These are phyloP conservation scores for Citropsis articulata DNA, from an alignment of 345 rosid species.

Conservation along the genomic window DNA sequence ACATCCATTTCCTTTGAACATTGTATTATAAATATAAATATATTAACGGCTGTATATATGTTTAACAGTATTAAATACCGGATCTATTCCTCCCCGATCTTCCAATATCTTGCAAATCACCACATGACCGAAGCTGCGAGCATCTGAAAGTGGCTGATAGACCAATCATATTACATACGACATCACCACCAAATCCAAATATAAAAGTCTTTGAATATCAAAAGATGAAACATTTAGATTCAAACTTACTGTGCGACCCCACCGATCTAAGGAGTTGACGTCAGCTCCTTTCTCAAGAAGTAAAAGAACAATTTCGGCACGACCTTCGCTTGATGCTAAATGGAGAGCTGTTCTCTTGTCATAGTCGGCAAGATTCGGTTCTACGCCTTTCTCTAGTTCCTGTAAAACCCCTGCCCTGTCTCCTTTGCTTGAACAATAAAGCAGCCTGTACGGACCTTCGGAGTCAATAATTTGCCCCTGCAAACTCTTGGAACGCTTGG, in stretches of 20 bases:
- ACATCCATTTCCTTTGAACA: background rate
- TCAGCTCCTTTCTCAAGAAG: constrained; percentile 61
- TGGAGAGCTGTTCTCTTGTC: constrained; percentile 70
- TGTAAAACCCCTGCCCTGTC: constrained; percentile 49
- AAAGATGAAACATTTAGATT: background rate
- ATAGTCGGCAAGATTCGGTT: constrained; percentile 50
- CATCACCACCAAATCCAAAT: background rate
- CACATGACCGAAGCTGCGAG: constrained; percentile 43
- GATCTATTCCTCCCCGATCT: constrained; percentile 54
- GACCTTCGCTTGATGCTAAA: constrained; percentile 62
- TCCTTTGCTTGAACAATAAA: constrained; percentile 49
- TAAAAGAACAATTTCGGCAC: constrained; percentile 44
- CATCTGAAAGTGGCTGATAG: constrained; percentile 62
- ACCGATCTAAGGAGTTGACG: constrained; percentile 56
- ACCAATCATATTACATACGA: constrained; percentile 2
- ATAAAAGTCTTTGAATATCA: background rate
- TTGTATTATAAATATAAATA: background rate
- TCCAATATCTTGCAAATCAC: constrained; percentile 49
- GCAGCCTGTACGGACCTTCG: constrained; percentile 47
- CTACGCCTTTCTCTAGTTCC: constrained; percentile 49
- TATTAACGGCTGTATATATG: background rate
- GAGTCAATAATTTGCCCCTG: constrained; percentile 27
- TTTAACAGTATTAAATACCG: constrained; percentile 30
- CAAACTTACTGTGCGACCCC: constrained; percentile 65
- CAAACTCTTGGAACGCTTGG: constrained; percentile 17